Conservation (phyloP, 1,284 basidiomycete species). For the Polyporus tsugae region DNA sequence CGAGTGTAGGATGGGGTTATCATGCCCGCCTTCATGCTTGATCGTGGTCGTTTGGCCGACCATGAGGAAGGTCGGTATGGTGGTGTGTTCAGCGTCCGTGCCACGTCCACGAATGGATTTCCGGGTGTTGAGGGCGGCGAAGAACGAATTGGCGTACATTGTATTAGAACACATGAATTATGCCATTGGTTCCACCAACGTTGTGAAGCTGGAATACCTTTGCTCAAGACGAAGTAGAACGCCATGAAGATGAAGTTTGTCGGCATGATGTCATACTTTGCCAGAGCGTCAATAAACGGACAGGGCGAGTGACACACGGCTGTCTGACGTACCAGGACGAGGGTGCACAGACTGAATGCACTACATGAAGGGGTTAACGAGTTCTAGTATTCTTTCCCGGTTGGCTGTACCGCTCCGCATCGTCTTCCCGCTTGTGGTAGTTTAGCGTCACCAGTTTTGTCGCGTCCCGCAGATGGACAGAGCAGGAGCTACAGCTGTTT, state of each 20-base stretch:
- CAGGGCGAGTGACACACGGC: background rate
- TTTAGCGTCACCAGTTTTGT: no score
- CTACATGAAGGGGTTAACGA: constrained; percentile 43
- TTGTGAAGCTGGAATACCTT: constrained; percentile 48
- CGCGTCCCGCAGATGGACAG: no score
- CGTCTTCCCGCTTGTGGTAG: no score
- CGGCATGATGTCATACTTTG: constrained; percentile 67
- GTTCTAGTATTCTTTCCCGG: no score
- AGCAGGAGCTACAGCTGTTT: no score
- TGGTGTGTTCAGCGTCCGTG: constrained; percentile 48
- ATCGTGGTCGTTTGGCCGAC: constrained; percentile 41
- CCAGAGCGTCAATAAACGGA: background rate
- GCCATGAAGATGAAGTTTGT: constrained; percentile 64
- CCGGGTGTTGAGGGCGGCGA: constrained; percentile 58
- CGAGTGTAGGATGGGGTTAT: constrained; percentile 22
- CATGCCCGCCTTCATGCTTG: constrained; percentile 26
- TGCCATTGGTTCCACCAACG: constrained; percentile 8
- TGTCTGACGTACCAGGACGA: constrained; percentile 58
- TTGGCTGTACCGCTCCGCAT: no score
- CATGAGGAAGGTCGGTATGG: constrained; percentile 52
- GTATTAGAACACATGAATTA: constrained; percentile 9
- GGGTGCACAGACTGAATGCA: constrained; percentile 61
- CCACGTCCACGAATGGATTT: constrained; percentile 52
- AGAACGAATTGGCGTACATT: constrained; percentile 76
- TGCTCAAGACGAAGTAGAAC: constrained; percentile 70